Evolutionary conservation across 768 basidiomycete genomes (phyloP), one percentile per base, ranked within the genome.

Genomic region (Cyclocybe aegerita): DNA sequence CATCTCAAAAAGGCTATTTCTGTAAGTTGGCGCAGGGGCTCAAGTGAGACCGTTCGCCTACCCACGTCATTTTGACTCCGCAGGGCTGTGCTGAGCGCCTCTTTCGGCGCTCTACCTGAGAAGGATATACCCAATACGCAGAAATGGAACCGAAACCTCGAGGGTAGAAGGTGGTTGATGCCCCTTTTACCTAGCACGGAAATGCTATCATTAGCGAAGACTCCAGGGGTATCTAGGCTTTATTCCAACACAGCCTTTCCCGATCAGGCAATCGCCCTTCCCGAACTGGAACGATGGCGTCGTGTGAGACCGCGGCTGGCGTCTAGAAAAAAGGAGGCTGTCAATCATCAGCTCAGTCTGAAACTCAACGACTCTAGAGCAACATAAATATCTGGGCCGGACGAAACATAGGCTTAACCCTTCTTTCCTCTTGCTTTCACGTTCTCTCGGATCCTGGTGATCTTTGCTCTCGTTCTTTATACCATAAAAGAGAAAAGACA

Each of bases 371-470:
- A 11, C 7, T 35, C 35, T 47, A 34, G 9, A 47, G 10, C 4
- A 5, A 38, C 53, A 57, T 57, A 71, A 68, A 59, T 61, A 60
- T 49, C 49, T 16, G 35, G 41, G 10, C n/a, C 37, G 31, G 30
- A n/a, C 34, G 39, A 16, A 48, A 45, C 17, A 12, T 15, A 50
- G 35, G 46, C 42, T 54, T 52, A 60, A 63, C 57, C 55, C 53
- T 58, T 64, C 68, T 70, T 65, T 56, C 64, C 65, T 67, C 67
- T 58, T 62, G 64, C 67, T 61, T 63, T 60, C 66, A 65, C 64
- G 68, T 56, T 71, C 53, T 38, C 55, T 55, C 63, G 61, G 81
- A 73, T 82, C 82, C 82, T 61, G 80, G 82, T 71, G 82, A 76
- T 82, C 79, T 55, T 50, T 57, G 23, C 23, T 23, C 59, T 47